These are phyloP conservation scores for Myxozyma nipponensis DNA, from an alignment of 805 yeast genomes.

Conservation along the genomic window DNA sequence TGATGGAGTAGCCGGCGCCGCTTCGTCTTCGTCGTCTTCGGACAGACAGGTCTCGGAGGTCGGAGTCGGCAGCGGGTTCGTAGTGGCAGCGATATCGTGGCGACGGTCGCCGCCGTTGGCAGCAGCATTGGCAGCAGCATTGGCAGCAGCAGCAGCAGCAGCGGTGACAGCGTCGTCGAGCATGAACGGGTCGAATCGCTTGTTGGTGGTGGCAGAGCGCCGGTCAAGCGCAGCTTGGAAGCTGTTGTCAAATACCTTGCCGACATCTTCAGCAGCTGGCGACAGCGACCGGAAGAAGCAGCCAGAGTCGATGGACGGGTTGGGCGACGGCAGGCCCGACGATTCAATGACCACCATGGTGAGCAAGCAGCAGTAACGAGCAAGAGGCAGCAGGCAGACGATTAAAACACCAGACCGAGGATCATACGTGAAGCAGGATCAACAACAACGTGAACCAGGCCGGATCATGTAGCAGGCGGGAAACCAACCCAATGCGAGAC, in stretches of 20 bases:
- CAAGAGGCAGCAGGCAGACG: no score
- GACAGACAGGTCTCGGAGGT: conserved; percentile 22
- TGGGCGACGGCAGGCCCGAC: conserved; percentile 27
- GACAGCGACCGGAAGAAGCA: no score
- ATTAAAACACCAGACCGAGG: no score
- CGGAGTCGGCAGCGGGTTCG: conserved; percentile 19
- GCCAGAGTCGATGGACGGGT: conserved; percentile 23
- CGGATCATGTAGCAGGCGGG: no score
- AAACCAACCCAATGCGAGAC: no score
- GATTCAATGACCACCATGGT: conserved; percentile 14
- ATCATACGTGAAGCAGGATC: no score
- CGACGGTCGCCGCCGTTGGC: no score
- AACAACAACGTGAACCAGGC: no score
- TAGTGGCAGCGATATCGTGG: neutral
- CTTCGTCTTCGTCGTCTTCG: conserved; percentile 13
- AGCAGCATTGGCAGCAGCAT: neutral
- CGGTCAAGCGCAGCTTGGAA: conserved; percentile 20
- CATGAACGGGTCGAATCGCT: conserved; percentile 5
- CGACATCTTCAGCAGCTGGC: conserved; percentile 5
- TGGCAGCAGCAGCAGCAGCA: no score
- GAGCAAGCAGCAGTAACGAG: no score
- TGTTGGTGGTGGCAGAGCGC: no score
- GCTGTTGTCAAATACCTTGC: conserved; percentile 17
- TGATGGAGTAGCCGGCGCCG: no score
- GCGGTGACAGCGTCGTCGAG: neutral